Percentiles rank a stretch among this genome's conserved stretches.
Evolutionary conservation across 23 red algal genomes (phyloP).

Genomic region (Gracilaria caudata): DNA sequence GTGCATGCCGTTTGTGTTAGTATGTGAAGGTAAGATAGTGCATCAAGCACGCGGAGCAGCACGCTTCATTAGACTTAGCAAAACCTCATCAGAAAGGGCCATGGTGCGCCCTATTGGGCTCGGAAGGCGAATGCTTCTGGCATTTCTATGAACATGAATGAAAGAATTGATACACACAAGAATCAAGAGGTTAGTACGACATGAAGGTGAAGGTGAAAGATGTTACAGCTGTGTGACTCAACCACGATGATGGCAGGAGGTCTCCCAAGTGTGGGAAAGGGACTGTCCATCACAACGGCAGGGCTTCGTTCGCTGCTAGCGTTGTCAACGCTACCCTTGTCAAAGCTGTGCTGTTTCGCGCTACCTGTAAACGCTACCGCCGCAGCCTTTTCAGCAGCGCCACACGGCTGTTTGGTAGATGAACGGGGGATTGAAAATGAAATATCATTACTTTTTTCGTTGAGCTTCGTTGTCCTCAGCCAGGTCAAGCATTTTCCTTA

Average conservation of each 20-base stretch:
- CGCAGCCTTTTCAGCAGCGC: too few relatives aligned
- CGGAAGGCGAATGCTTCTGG: neutral
- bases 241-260: neutral
- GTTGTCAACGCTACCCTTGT: neutral
- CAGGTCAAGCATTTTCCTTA: slow-evolving; percentile 78
- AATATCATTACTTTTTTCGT: slow-evolving; percentile 35
- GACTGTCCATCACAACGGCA: neutral
- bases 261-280: neutral
- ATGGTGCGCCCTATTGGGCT: neutral
- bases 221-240: neutral
- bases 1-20: neutral
- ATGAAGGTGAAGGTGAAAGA: neutral
- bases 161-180: neutral
- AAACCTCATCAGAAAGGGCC: slow-evolving; percentile 39
- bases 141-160: neutral
- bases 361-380: neutral
- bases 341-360: neutral
- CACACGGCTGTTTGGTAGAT: neutral
- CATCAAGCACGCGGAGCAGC: neutral
- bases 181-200: neutral
- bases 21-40: neutral
- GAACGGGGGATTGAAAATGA: neutral
- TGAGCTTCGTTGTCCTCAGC: slow-evolving; percentile 68
- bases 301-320: neutral
- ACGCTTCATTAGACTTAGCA: slow-evolving; percentile 21